Evolutionary conservation across 2,329 filamentous ascomycete genomes (phyloP), one percentile per base, ranked within the genome.

Genomic region (Aspergillus sp.): DNA sequence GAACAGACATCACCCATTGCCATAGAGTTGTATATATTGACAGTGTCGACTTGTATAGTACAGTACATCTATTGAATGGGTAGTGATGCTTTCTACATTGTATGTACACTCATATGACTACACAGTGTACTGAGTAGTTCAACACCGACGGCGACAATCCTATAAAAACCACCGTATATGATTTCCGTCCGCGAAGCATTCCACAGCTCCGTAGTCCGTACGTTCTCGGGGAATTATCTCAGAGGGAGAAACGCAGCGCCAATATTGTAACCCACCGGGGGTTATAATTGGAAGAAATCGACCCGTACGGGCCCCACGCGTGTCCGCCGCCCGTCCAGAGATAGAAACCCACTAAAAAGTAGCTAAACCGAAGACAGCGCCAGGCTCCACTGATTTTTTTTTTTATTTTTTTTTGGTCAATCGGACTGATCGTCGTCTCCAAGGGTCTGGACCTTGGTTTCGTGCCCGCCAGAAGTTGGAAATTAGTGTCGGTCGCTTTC

Each of bases 391-490:
- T 26, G 52, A 54, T 60, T 20, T 20, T 20, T 59, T 62, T 61
- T 59, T 20, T 20, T 20, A n/a, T 20, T 59, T 62, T 61, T 59
- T 59, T 62, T 61, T 56, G 59, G 54, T 59, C 32, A 49, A 60
- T 54, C 54, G 45, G 54, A 52, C 49, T 55, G 57, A 58, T 58
- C 58, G 51, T 57, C 55, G 36, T 49, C 51, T 29, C 52, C 26
- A 55, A 57, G 45, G 57, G 56, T 18, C 53, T 57, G 56, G 60
- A 62, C 57, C 57, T 42, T 53, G 49, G 49, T 46, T 61, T 46
- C 7, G 10, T 22, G 18, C 7, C 32, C 32, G 11, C 14, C 32
- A 47, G 45, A 47, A 20, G 45, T 20, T 47, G 45, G 45, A 47
- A 47, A 47, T 47, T 24, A 47, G 22, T n/a, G 45, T 14, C 45